These are phyloP conservation scores for Dendrothele bispora DNA, from an alignment of 768 basidiomycete species.

Conservation along the genomic window DNA sequence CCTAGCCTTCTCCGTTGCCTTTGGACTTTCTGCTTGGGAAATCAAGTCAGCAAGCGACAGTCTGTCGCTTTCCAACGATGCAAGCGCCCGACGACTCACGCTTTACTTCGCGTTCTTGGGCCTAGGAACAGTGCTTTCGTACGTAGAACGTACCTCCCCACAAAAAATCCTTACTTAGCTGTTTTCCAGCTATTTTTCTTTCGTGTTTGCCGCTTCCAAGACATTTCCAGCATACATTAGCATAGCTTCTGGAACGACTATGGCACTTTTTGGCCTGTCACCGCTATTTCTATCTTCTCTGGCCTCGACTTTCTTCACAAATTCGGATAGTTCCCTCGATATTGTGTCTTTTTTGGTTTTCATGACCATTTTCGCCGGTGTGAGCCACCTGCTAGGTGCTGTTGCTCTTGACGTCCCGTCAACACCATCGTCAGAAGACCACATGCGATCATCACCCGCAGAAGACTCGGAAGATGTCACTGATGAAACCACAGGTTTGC, in stretches of 20 bases:
- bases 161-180: slow-evolving; percentile 2
- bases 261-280: slow-evolving; percentile 80
- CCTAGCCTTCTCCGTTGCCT: slow-evolving; percentile 57
- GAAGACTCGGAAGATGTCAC: slow-evolving; percentile 9
- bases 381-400: slow-evolving; percentile 55
- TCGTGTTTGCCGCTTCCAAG: slow-evolving; percentile 74
- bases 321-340: slow-evolving; percentile 40
- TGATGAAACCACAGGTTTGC: slow-evolving; percentile 9
- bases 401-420: slow-evolving; percentile 34
- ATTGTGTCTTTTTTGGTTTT: slow-evolving; percentile 51
- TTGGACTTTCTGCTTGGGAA: slow-evolving; percentile 61
- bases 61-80: slow-evolving; percentile 33
- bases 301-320: slow-evolving; percentile 62
- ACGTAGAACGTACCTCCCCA: slow-evolving; percentile 25
- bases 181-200: slow-evolving; percentile 58
- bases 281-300: slow-evolving; percentile 70
- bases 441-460: background rate
- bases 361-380: slow-evolving; percentile 53
- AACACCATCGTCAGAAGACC: background rate
- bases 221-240: slow-evolving; percentile 67
- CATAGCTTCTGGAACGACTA: slow-evolving; percentile 62
- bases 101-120: slow-evolving; percentile 64
- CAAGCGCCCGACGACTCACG: slow-evolving; percentile 53
- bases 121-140: slow-evolving; percentile 74
- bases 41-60: slow-evolving; percentile 46